These are phyloP conservation scores for Aspergillus taichungensis DNA, from an alignment of 495 filamentous ascomycete genomes.

Conservation along the genomic window DNA sequence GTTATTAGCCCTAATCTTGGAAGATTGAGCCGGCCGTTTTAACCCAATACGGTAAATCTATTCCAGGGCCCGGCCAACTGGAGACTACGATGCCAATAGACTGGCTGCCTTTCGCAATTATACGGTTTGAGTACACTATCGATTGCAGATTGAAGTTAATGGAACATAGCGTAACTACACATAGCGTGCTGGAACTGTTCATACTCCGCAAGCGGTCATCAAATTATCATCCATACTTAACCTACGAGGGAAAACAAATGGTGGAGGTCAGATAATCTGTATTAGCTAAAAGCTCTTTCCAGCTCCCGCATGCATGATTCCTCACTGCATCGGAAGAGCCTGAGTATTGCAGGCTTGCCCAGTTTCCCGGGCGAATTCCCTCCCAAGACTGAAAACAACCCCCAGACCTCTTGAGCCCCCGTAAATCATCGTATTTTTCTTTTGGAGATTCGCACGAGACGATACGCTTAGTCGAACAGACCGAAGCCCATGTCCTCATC, in stretches of 20 bases:
- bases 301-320: constrained; percentile 33
- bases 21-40: too few species aligned
- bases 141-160: not conserved
- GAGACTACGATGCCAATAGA: too few species aligned
- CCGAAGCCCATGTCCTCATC: constrained; percentile 99
- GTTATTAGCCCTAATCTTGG: not conserved
- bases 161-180: too few species aligned
- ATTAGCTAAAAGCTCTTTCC: constrained; percentile 36
- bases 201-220: too few species aligned
- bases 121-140: too few species aligned
- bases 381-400: constrained; percentile 26
- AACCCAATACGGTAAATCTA: too few species aligned
- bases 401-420: constrained; percentile 33
- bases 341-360: constrained; percentile 25
- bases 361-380: constrained; percentile 21
- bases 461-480: constrained; percentile 79
- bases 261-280: constrained; percentile 31
- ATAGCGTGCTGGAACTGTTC: too few species aligned
- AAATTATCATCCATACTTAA: too few species aligned
- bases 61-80: too few species aligned
- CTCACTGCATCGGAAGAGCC: constrained; percentile 37
- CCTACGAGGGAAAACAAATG: constrained; percentile 1
- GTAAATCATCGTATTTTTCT: constrained; percentile 14
- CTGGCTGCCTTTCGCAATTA: too few species aligned
- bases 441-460: constrained; percentile 14